Evolutionary conservation across 192 early-diverging fungal species (phyloP).

Genomic region (Coemansia sp.): DNA sequence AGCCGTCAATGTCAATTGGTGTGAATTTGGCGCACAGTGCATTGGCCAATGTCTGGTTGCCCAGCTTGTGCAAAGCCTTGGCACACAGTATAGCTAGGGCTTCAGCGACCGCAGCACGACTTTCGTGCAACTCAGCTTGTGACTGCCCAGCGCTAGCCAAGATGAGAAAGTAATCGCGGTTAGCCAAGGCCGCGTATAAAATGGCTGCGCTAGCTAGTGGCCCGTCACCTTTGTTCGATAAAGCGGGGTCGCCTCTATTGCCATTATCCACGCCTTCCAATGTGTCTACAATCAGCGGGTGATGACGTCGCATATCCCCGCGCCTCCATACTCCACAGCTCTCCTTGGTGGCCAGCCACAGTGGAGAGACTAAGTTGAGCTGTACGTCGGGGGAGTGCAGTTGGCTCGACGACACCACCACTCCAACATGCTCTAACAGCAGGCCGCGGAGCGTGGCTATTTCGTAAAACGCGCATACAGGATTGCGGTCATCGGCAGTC

Average conservation of each 20-base stretch:
- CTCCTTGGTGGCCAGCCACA: conserved; percentile 37
- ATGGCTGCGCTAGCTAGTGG: conserved; percentile 46
- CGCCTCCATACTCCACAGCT: conserved; percentile 41
- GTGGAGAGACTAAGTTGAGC: conserved; percentile 43
- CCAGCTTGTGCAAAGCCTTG: conserved; percentile 44
- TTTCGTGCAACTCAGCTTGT: conserved; percentile 46
- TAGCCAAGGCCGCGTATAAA: conserved; percentile 45
- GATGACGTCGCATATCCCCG: conserved; percentile 37
- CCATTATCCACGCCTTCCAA: background rate
- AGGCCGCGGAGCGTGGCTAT: conserved; percentile 31
- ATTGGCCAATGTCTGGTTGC: conserved; percentile 17
- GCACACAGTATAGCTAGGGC: conserved; percentile 41
- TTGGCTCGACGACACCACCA: conserved; percentile 40
- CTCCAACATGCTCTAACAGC: conserved; percentile 40
- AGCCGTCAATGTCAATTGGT: conserved; percentile 31
- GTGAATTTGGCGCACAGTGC: conserved; percentile 50
- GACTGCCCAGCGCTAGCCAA: conserved; percentile 47
- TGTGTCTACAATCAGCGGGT: background rate
- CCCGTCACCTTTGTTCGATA: conserved; percentile 8
- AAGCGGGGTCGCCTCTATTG: background rate
- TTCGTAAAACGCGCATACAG: conserved; percentile 41
- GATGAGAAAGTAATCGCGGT: conserved; percentile 46
- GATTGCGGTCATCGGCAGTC: conserved; percentile 39
- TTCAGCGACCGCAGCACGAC: conserved; percentile 46
- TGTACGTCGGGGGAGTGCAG: conserved; percentile 49